These are phyloP conservation scores for Claviceps africana DNA, from an alignment of 2,329 filamentous ascomycete species.

Conservation along the genomic window DNA sequence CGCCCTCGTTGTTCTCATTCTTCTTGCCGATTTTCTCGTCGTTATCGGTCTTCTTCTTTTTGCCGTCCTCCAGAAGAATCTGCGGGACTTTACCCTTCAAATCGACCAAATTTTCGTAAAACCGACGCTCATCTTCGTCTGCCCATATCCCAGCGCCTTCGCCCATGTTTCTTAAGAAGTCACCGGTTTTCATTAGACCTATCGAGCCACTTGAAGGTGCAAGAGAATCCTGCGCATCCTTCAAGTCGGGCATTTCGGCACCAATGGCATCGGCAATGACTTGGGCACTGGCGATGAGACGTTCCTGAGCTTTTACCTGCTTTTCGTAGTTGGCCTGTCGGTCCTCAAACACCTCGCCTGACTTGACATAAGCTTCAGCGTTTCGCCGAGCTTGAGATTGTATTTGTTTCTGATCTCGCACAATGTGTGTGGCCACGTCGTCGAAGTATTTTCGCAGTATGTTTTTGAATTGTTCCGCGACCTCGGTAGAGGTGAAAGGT, in stretches of 20 bases:
- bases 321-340: slow-evolving; percentile 93
- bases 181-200: slow-evolving; percentile 83
- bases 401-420: slow-evolving; percentile 85
- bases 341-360: slow-evolving; percentile 95
- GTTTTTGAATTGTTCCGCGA: slow-evolving; percentile 75
- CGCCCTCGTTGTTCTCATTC: slow-evolving; percentile 36
- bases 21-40: slow-evolving; percentile 78
- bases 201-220: slow-evolving; percentile 61
- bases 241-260: slow-evolving; percentile 84
- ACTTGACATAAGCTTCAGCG: slow-evolving; percentile 95
- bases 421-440: slow-evolving; percentile 75
- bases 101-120: slow-evolving; percentile 94
- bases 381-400: slow-evolving; percentile 81
- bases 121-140: slow-evolving; percentile 92
- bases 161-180: slow-evolving; percentile 79
- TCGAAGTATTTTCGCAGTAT: slow-evolving; percentile 82
- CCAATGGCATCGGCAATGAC: slow-evolving; percentile 78
- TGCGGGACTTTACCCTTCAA: slow-evolving; percentile 90
- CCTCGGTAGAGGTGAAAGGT: slow-evolving; percentile 52
- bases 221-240: slow-evolving; percentile 62
- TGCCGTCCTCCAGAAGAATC: slow-evolving; percentile 83
- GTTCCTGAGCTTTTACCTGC: slow-evolving; percentile 81
- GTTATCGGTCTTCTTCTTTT: slow-evolving; percentile 76
- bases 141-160: slow-evolving; percentile 96
- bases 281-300: slow-evolving; percentile 79